phyloP scores from a whole-genome alignment of 192 early-diverging fungal genomes.

The Chytriomyces confervae region DNA sequence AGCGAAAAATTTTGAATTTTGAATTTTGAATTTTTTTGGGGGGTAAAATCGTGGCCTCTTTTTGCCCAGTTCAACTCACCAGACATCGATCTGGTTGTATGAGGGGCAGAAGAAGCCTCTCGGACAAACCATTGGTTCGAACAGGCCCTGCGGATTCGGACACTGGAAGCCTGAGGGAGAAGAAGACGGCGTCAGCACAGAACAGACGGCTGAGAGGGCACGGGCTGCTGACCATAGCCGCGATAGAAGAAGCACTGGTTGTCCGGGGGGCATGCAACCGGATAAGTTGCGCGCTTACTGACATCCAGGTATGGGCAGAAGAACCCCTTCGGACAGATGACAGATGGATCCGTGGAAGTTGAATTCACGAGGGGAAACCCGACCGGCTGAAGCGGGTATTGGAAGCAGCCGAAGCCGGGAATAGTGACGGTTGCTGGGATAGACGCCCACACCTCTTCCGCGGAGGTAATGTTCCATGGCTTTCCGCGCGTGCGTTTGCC shows the following conservation, averaged over 20 bases:
- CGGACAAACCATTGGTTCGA: slow-evolving; percentile 50
- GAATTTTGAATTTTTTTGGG: too few species aligned
- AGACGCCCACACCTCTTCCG: not conserved
- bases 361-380: slow-evolving; percentile 10
- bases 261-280: slow-evolving; percentile 31
- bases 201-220: too few species aligned
- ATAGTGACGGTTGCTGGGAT: not conserved
- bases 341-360: not conserved
- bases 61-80: slow-evolving; percentile 37
- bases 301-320: slow-evolving; percentile 41
- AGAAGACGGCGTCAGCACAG: too few species aligned
- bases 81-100: slow-evolving; percentile 40
- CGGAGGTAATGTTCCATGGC: not conserved
- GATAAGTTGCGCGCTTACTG: slow-evolving; percentile 17
- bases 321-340: slow-evolving; percentile 27
- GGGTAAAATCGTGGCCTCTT: not conserved
- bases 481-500: not conserved
- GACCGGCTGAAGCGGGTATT: not conserved
- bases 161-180: not conserved
- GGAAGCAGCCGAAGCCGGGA: slow-evolving; percentile 30
- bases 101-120: slow-evolving; percentile 50
- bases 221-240: not conserved
- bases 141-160: slow-evolving; percentile 38
- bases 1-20: not conserved
- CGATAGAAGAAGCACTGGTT: slow-evolving; percentile 11